Evolutionary conservation across 2,329 filamentous ascomycete genomes (phyloP).

Genomic region (Ascochyta lentis): DNA sequence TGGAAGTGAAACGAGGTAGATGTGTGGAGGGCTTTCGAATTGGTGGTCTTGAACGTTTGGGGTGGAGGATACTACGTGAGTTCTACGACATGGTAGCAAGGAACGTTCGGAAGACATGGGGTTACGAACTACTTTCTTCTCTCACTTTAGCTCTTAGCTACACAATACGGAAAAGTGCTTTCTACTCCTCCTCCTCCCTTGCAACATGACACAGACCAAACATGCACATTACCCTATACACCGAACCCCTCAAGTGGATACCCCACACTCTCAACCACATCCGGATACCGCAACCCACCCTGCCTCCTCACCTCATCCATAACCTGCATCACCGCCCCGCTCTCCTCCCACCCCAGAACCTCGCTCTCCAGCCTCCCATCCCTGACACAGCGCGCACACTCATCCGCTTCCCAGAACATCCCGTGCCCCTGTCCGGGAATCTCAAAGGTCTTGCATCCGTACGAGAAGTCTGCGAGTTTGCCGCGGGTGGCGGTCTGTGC

Average conservation of each 20-base stretch:
- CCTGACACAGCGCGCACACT: slow-evolving; percentile 78
- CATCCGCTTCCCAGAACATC: slow-evolving; percentile 89
- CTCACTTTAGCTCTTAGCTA: neutral
- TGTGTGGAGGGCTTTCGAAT: too few species aligned
- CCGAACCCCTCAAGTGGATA: slow-evolving; percentile 30
- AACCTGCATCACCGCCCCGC: slow-evolving; percentile 79
- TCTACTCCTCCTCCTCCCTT: too few species aligned
- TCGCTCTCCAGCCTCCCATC: slow-evolving; percentile 72
- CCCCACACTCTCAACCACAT: slow-evolving; percentile 64
- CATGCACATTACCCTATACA: slow-evolving; percentile 8
- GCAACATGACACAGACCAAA: too few species aligned
- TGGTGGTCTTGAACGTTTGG: neutral
- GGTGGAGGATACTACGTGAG: neutral
- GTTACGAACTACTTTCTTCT: neutral
- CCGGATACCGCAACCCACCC: slow-evolving; percentile 66
- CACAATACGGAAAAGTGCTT: neutral
- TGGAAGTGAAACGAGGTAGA: too few species aligned
- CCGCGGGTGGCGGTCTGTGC: slow-evolving; percentile 41
- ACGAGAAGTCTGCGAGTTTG: slow-evolving; percentile 9
- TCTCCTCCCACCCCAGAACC: slow-evolving; percentile 70
- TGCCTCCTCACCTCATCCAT: slow-evolving; percentile 73
- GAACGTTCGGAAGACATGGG: neutral
- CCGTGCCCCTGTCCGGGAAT: slow-evolving; percentile 67
- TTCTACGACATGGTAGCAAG: neutral
- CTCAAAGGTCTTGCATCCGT: slow-evolving; percentile 51